Evolutionary conservation across 169 alveolate genomes (phyloP).

Genomic region (Condylostoma magnum): DNA sequence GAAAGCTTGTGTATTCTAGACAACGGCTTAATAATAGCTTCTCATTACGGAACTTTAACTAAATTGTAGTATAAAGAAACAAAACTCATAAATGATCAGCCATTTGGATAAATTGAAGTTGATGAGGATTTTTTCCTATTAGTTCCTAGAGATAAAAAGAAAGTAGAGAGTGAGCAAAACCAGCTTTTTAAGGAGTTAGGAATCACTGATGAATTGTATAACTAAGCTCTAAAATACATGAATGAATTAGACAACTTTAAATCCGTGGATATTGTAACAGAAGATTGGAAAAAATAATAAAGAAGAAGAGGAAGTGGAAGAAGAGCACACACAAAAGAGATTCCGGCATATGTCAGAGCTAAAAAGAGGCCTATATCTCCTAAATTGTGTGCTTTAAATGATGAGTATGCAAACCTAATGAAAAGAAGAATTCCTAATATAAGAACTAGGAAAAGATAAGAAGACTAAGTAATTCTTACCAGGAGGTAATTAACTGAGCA

Average conservation of each 20-base stretch:
- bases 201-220: too few relatives aligned
- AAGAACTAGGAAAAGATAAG: not conserved
- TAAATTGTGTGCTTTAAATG: not conserved
- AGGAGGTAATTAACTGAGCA: conserved; percentile 16
- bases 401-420: conserved; percentile 3
- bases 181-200: too few relatives aligned
- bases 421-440: not conserved
- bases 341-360: not conserved
- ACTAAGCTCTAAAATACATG: too few relatives aligned
- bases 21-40: not conserved
- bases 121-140: not conserved
- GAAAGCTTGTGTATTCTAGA: not conserved
- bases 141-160: not conserved
- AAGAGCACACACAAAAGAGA: not conserved
- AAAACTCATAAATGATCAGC: not conserved
- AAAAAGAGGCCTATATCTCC: not conserved
- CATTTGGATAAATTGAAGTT: not conserved
- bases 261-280: too few relatives aligned
- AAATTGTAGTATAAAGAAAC: not conserved
- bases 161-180: not conserved
- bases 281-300: not conserved
- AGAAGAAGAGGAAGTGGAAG: not conserved
- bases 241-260: too few relatives aligned
- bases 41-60: not conserved
- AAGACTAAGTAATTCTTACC: not conserved